Evolutionary conservation across 2,329 filamentous ascomycete species (phyloP).

Genomic region (Corniculantispora saksenae): DNA sequence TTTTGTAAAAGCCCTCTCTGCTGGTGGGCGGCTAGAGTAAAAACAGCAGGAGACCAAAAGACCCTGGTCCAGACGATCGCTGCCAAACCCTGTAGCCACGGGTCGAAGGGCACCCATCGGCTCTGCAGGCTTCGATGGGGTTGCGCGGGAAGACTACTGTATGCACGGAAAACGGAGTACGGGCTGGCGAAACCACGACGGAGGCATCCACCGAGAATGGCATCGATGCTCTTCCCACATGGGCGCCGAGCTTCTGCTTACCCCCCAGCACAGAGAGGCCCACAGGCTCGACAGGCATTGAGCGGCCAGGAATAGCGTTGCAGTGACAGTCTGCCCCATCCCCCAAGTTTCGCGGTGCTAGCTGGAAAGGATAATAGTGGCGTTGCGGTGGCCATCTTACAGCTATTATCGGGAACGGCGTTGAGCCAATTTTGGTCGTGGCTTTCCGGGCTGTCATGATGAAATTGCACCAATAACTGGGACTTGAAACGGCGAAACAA

Average conservation of each 20-base stretch:
- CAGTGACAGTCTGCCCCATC: background rate
- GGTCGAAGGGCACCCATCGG: background rate
- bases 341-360: background rate
- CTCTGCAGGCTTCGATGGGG: constrained; percentile 17
- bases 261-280: too few relatives aligned
- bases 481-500: background rate
- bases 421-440: background rate
- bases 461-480: background rate
- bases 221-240: constrained; percentile 14
- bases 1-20: constrained; percentile 2
- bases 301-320: constrained; percentile 1
- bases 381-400: background rate
- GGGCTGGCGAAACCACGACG: constrained; percentile 17
- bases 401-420: background rate
- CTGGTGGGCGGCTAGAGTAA: constrained; percentile 8
- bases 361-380: background rate
- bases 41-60: background rate
- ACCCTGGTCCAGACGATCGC: constrained; percentile 14
- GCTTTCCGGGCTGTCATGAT: background rate
- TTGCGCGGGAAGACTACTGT: constrained; percentile 20
- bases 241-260: constrained; percentile 19
- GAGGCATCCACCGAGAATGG: constrained; percentile 18
- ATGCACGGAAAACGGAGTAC: constrained; percentile 17
- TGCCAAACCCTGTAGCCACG: constrained; percentile 17
- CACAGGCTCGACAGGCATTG: background rate